Evolutionary conservation across 129 eudicot genomes (phyloP).

Genomic region (Heracleum sosnowskyi): DNA sequence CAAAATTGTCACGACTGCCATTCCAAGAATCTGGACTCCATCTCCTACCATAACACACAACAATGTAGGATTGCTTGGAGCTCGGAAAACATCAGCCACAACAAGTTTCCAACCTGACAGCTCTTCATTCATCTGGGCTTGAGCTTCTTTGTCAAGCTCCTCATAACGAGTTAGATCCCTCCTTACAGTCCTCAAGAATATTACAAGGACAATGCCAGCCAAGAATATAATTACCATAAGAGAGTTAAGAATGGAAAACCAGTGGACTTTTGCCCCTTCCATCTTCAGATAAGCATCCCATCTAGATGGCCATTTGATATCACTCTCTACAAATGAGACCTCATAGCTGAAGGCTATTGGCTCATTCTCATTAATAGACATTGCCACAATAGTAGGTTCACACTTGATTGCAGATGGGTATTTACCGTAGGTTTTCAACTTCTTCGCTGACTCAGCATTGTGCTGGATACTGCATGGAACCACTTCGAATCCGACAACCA

Average conservation of each 20-base stretch:
- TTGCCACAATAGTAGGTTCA: conserved; percentile 56
- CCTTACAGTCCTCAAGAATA: conserved; percentile 69
- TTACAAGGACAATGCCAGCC: conserved; percentile 80
- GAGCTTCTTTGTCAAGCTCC: conserved; percentile 84
- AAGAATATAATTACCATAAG: conserved; percentile 79
- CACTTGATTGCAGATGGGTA: conserved; percentile 47
- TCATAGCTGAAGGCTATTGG: conserved; percentile 64
- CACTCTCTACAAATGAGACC: conserved; percentile 66
- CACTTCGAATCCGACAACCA: conserved; percentile 89
- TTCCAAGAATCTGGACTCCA: conserved; percentile 82
- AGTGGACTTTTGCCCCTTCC: conserved; percentile 92
- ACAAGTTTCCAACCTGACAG: conserved; percentile 90
- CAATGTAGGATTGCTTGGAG: conserved; percentile 54
- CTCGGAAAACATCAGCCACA: conserved; percentile 76
- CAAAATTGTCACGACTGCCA: conserved; percentile 75
- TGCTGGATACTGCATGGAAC: conserved; percentile 66
- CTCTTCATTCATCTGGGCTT: conserved; percentile 91
- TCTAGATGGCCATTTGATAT: conserved; percentile 89
- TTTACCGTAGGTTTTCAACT: conserved; percentile 54
- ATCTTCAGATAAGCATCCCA: conserved; percentile 90
- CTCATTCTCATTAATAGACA: conserved; percentile 57
- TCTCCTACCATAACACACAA: conserved; percentile 86
- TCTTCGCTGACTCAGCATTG: conserved; percentile 40
- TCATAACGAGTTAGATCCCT: conserved; percentile 77
- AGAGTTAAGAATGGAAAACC: conserved; percentile 81